A percentile compares a stretch with the other conserved stretches of the same genome.
phyloP scores from a whole-genome alignment of 1,284 basidiomycete species.

The Sphaerobolus stellatus region DNA sequence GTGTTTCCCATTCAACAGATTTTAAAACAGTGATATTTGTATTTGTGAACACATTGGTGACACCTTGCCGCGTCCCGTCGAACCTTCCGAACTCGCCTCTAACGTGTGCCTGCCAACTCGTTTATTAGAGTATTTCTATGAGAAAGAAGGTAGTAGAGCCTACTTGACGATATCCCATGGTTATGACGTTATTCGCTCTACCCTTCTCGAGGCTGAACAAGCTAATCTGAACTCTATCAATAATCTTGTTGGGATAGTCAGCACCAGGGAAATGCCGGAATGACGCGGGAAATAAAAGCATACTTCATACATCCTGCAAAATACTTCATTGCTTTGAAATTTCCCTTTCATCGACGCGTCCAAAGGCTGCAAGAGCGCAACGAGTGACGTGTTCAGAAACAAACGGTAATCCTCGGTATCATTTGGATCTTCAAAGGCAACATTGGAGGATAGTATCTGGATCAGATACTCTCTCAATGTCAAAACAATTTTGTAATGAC shows the following conservation, averaged over 20 bases:
- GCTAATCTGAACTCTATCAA: slow-evolving; percentile 56
- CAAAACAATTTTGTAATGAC: slow-evolving; percentile 40
- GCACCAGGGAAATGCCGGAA: neutral
- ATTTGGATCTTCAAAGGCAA: slow-evolving; percentile 10
- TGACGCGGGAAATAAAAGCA: neutral
- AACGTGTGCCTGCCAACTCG: slow-evolving; percentile 27
- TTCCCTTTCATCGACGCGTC: slow-evolving; percentile 2
- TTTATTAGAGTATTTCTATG: neutral
- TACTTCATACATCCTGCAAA: slow-evolving; percentile 11
- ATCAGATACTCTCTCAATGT: slow-evolving; percentile 45
- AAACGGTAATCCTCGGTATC: slow-evolving; percentile 39
- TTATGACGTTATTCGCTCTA: slow-evolving; percentile 54
- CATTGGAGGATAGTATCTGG: slow-evolving; percentile 32
- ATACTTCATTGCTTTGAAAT: slow-evolving; percentile 4
- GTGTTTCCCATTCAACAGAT: slow-evolving; percentile 61
- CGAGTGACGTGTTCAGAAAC: slow-evolving; percentile 46
- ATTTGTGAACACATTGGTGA: slow-evolving; percentile 69
- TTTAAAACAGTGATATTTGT: slow-evolving; percentile 70
- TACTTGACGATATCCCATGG: slow-evolving; percentile 63
- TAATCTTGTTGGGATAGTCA: slow-evolving; percentile 40
- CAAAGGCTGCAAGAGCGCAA: slow-evolving; percentile 31
- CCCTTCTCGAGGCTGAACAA: slow-evolving; percentile 43
- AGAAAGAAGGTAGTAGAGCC: slow-evolving; percentile 19
- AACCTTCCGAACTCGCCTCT: slow-evolving; percentile 25
- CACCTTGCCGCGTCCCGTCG: slow-evolving; percentile 33